Base-by-base conservation (phyloP, 2,329 filamentous ascomycete species). In the Hyphodiscus sp. region DNA sequence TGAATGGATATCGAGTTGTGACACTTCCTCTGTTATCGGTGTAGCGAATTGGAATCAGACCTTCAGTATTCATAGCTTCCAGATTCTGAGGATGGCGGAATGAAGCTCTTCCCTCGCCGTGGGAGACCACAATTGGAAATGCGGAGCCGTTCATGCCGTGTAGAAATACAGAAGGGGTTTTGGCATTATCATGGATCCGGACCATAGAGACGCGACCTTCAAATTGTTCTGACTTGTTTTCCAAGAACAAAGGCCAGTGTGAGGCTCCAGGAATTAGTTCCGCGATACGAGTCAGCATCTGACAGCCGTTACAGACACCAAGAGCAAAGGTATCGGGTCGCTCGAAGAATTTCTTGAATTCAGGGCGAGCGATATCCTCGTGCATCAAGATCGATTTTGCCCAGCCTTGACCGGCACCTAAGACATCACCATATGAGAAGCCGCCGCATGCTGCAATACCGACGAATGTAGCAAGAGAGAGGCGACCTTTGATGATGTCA, bases 391-490 rank as follows among this genome's bases (percentile, higher is more conserved):
- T 91, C 1, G 88, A 92, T 72, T 95, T 91, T 4, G 94, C 90
- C 94, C 94, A 99, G 44, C 94, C 94, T 65, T 92, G 87, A 50
- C 94, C 94, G n/a, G 94, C 94, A 55, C 92, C 94, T 0, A 97
- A 81, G 41, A 92, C 88, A 58, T 78, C 75, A 58, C 91, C 91
- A 68, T 96, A 97, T 16, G 89, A 95, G 80, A 99, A 97, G 48
- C 94, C 94, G 68, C 94, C 94, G 61, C 91, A 95, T n/a, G 91
- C 91, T 38, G 92, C 94, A 46, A 97, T 79, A 61, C 94, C 94
- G 30, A 85, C 84, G 69, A 96, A 96, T 58, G 85, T 85, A 42
- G 85, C 79, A 9, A 99, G 83, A 0, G 89, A 91, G 23, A 52
- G 52, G 57, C 89, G 83, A 16, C 88, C 86, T 11, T 82, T 83